Evolutionary conservation across 352 stramenopile genomes (phyloP).

Genomic region (Globisporangium echinulatum): DNA sequence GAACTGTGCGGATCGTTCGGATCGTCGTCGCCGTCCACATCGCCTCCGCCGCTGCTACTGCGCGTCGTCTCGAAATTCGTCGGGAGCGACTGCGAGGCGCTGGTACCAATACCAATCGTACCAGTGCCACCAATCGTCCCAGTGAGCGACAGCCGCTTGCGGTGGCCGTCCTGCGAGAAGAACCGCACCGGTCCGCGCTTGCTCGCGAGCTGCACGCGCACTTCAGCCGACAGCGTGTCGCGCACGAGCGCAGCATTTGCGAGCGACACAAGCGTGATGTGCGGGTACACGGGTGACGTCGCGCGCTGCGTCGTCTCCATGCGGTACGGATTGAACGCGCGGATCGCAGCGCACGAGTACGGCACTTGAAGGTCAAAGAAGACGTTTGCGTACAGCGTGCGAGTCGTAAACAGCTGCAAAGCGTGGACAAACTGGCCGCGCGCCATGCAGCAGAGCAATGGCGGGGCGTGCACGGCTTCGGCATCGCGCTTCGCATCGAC

Average conservation of each 20-base stretch:
- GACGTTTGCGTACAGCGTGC: constrained; percentile 69
- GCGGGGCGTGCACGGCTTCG: constrained; percentile 11
- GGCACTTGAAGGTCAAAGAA: constrained; percentile 80
- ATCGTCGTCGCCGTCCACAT: not conserved
- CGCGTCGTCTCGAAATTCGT: constrained; percentile 1
- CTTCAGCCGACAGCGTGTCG: constrained; percentile 29
- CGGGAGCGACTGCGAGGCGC: not conserved
- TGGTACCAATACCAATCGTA: no score
- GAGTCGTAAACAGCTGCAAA: constrained; percentile 56
- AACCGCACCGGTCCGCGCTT: constrained; percentile 30
- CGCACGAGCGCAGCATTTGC: constrained; percentile 43
- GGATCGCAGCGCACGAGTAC: constrained; percentile 68
- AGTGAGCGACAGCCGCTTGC: constrained; percentile 10
- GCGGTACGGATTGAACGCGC: constrained; percentile 79
- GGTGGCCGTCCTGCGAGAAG: constrained; percentile 11
- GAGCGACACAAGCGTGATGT: constrained; percentile 58
- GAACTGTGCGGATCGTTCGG: no score
- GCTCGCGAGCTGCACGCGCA: constrained; percentile 28
- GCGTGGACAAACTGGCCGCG: constrained; percentile 71
- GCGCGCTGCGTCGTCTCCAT: constrained; percentile 27
- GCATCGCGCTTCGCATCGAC: not conserved
- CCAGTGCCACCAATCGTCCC: not conserved
- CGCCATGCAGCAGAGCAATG: constrained; percentile 57
- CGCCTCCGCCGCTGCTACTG: no score
- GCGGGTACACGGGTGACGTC: constrained; percentile 62